These are phyloP conservation scores for Thielaviopsis cerberus DNA, from an alignment of 2,329 filamentous ascomycete species.

Conservation along the genomic window DNA sequence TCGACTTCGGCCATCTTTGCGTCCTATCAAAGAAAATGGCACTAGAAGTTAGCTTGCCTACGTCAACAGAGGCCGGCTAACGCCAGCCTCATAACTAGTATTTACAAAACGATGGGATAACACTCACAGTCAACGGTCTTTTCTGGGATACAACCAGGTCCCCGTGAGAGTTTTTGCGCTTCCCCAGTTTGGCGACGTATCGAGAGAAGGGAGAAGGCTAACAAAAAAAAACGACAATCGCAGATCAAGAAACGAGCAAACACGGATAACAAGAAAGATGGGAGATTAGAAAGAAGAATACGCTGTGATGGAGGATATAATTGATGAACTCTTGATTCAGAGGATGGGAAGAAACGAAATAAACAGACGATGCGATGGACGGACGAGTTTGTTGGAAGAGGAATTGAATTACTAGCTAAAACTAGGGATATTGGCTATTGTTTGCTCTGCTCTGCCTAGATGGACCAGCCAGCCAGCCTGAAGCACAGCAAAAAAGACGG, in stretches of 20 bases:
- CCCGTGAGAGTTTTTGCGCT: conserved; percentile 47
- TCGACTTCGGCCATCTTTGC: conserved; percentile 39
- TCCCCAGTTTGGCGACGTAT: conserved; percentile 37
- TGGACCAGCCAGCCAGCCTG: not conserved
- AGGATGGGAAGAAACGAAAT: not conserved
- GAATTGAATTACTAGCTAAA: not conserved
- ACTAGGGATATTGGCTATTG: not conserved
- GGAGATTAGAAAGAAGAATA: not conserved
- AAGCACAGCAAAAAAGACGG: not conserved
- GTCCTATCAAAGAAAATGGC: conserved; percentile 21
- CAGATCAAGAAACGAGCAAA: not conserved
- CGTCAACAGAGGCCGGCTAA: not conserved
- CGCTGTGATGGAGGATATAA: not conserved
- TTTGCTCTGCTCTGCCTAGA: not conserved
- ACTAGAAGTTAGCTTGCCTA: conserved; percentile 10
- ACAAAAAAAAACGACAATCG: not conserved
- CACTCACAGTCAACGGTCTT: conserved; percentile 42
- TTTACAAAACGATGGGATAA: not conserved
- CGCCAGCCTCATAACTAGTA: not conserved
- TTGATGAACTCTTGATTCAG: not conserved
- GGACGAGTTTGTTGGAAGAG: not conserved
- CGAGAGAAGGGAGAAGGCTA: not conserved
- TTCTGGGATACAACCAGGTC: conserved; percentile 38
- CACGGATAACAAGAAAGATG: not conserved
- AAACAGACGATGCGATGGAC: not conserved